Base-by-base conservation (phyloP, 345 rosid species). In the Ceriops decandra region DNA sequence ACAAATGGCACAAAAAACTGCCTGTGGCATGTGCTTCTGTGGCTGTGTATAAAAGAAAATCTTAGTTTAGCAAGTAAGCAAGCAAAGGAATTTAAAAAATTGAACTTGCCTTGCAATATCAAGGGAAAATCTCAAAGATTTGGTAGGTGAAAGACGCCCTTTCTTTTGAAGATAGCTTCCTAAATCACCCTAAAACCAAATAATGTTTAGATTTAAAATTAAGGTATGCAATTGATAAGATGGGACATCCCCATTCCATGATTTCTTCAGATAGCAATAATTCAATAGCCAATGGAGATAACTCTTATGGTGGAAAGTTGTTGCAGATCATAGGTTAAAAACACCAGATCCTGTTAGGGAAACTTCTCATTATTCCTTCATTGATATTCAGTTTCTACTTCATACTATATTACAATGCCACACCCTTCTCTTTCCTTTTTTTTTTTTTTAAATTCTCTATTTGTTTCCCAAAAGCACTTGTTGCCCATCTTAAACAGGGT, bases 61-160 rank as follows among this genome's bases (percentile, higher is more conserved):
- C 33, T 62, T 26, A 62, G 30, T 27, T 63, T 36, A 73, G 60
- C 33, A 31, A 54, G 52, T 53, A 66, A 49, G 56, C 21, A 68
- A 49, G 74, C 52, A 49, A 36, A 6, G 8, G 1, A 22, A 68
- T 58, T n/a, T 47, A 68, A 28, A 79, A 72, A 70, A 33, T 63
- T 53, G 60, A 15, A 76, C 85, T 60, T 82, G 81, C 97, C 99
- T 90, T 63, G 99, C 97, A 76, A 95, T 81, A 64, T 95, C 97
- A 62, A 84, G 93, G 72, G 96, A 85, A 80, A 88, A 90, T 85
- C 91, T 82, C 72, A 91, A 66, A 72, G 76, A 82, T 86, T 90
- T 95, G 60, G 96, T 80, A 36, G 83, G 93, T 67, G 99, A 86
- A 42, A 89, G 83, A 66, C 96, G 97, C 68, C 97, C 90, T 81